Evolutionary conservation across 495 filamentous ascomycete species (phyloP).

Genomic region (Penicillium nucicola): DNA sequence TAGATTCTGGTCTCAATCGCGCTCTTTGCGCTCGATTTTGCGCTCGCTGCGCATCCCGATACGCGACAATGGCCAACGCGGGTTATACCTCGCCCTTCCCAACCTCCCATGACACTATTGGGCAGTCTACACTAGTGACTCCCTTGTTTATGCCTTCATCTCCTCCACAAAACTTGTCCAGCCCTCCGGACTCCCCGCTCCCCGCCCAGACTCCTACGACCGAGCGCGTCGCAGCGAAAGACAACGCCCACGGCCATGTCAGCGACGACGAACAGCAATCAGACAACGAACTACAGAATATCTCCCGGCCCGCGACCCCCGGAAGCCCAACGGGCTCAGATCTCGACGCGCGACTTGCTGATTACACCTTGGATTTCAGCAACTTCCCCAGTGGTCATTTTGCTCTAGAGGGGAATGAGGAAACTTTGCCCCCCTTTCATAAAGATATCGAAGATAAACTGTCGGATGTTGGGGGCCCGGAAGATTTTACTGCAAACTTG

Average conservation of each 20-base stretch:
- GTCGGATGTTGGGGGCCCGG: conserved; percentile 49
- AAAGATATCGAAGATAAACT: conserved; percentile 29
- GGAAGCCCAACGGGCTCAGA: conserved; percentile 26
- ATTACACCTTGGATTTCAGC: conserved; percentile 47
- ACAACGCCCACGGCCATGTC: conserved; percentile 3
- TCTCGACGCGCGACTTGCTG: conserved; percentile 42
- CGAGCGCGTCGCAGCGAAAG: conserved; percentile 13
- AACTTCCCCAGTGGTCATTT: conserved; percentile 40
- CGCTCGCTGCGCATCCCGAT: conserved; percentile 8
- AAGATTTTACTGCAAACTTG: conserved; percentile 51
- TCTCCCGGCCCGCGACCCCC: conserved; percentile 21
- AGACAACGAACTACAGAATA: conserved; percentile 16
- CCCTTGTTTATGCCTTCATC: conserved; percentile 41
- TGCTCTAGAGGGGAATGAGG: conserved; percentile 27
- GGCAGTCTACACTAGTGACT: conserved; percentile 40
- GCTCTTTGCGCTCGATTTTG: conserved; percentile 2
- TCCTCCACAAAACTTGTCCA: conserved; percentile 22
- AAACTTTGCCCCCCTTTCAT: conserved; percentile 20
- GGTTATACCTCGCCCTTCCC: conserved; percentile 37
- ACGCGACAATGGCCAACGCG: conserved; percentile 35
- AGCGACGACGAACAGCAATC: conserved; percentile 10
- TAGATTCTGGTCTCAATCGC: background rate
- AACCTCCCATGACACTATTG: conserved; percentile 46
- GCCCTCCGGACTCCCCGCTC: conserved; percentile 22
- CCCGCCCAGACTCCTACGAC: conserved; percentile 23